Evolutionary conservation across 768 basidiomycete species (phyloP).

Genomic region (Mycena maculata): DNA sequence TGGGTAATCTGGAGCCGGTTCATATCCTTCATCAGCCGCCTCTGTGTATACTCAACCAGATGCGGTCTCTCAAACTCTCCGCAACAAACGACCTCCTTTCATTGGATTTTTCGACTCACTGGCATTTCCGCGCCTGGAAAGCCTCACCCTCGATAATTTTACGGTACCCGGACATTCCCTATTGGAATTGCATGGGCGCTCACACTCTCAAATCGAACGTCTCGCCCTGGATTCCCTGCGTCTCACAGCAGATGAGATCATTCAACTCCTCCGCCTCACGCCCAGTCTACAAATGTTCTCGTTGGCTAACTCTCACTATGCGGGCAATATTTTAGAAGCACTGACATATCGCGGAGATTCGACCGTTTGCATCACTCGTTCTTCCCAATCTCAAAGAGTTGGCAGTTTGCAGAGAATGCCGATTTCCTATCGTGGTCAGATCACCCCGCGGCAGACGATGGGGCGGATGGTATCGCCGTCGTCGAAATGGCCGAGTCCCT

Average conservation of each 20-base stretch:
- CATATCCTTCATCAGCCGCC: neutral
- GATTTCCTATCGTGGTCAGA: neutral
- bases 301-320: neutral
- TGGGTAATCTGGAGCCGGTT: neutral
- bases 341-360: conserved; percentile 1
- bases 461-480: neutral
- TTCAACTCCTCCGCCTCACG: neutral
- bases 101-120: conserved; percentile 5
- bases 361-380: no score
- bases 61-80: neutral
- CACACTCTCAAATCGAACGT: neutral
- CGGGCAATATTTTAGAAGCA: neutral
- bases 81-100: neutral
- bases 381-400: neutral
- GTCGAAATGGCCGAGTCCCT: neutral
- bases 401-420: neutral
- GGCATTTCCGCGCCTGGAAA: neutral
- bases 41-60: neutral
- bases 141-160: neutral
- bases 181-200: neutral
- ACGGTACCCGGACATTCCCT: neutral
- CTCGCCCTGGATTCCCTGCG: neutral
- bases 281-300: neutral
- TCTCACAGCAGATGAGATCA: neutral
- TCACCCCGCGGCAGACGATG: neutral